Percentiles rank a stretch among this genome's conserved stretches.
phyloP scores from a whole-genome alignment of 345 rosid genomes.

The Laguncularia racemosa region DNA sequence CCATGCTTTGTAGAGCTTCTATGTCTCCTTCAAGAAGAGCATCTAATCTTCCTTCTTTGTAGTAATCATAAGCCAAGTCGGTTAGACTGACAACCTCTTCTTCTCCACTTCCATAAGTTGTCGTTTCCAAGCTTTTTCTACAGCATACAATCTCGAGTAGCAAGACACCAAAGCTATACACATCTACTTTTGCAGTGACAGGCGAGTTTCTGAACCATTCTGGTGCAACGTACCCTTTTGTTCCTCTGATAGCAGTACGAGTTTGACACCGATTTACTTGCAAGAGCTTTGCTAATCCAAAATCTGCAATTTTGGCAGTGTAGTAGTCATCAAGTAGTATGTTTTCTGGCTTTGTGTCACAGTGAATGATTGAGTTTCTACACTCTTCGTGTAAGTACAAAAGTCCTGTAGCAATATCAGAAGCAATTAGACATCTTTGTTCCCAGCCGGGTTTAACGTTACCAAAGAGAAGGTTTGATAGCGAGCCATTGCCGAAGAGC shows the following conservation, averaged over 20 bases:
- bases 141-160: slow-evolving; percentile 24
- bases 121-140: slow-evolving; percentile 4
- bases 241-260: slow-evolving; percentile 18
- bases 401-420: slow-evolving; percentile 28
- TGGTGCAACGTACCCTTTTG: slow-evolving; percentile 28
- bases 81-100: slow-evolving; percentile 33
- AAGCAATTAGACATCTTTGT: slow-evolving; percentile 19
- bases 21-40: slow-evolving; percentile 19
- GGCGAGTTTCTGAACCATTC: slow-evolving; percentile 24
- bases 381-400: slow-evolving; percentile 33
- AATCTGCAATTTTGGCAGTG: slow-evolving; percentile 20
- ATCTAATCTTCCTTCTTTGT: slow-evolving; percentile 20
- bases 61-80: slow-evolving; percentile 36
- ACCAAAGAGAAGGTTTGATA: slow-evolving; percentile 21
- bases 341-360: slow-evolving; percentile 39
- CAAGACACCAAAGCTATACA: slow-evolving; percentile 25
- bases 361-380: slow-evolving; percentile 28
- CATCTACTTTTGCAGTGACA: slow-evolving; percentile 18
- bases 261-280: slow-evolving; percentile 15
- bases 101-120: slow-evolving; percentile 1
- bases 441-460: slow-evolving; percentile 19
- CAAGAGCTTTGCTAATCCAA: slow-evolving; percentile 39
- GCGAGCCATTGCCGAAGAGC: slow-evolving; percentile 24
- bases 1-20: slow-evolving; percentile 9
- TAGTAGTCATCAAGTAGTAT: slow-evolving; percentile 20